Percentiles rank a stretch among this genome's conserved stretches.
These are phyloP conservation scores for Kalanchoe fedtschenkoi DNA, from an alignment of 164 flowering plant species.

Conservation along the genomic window DNA sequence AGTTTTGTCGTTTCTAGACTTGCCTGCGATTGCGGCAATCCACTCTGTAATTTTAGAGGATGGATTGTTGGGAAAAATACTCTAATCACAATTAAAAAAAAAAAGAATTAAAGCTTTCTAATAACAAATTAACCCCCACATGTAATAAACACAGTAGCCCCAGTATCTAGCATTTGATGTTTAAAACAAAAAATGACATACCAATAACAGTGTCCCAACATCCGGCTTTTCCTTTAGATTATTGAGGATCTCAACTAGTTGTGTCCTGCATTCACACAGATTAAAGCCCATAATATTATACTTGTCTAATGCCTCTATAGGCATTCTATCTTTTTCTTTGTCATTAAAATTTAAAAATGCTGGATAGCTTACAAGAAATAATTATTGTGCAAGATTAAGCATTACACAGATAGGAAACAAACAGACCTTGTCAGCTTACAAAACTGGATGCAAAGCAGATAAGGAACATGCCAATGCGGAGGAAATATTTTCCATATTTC, in stretches of 20 bases:
- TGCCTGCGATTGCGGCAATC: no score
- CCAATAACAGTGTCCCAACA: slow-evolving; percentile 78
- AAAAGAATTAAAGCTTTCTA: no score
- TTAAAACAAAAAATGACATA: slow-evolving; percentile 18
- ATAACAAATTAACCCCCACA: background rate
- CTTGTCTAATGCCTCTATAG: background rate
- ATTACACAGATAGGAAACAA: background rate
- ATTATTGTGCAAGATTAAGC: background rate
- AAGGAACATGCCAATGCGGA: slow-evolving; percentile 82
- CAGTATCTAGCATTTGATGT: background rate
- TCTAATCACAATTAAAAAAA: no score
- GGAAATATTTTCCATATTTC: slow-evolving; percentile 98
- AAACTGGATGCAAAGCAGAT: slow-evolving; percentile 89
- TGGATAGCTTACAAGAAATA: background rate
- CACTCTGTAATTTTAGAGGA: background rate
- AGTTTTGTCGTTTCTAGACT: no score
- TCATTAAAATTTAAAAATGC: background rate
- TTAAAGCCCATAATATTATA: background rate
- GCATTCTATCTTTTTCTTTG: background rate
- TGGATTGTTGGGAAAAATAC: background rate
- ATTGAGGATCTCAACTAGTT: slow-evolving; percentile 72
- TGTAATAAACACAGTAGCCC: background rate
- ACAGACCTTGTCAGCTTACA: slow-evolving; percentile 91
- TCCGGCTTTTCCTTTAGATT: slow-evolving; percentile 89
- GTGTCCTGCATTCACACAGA: slow-evolving; percentile 40